Percentiles rank a stretch among this genome's conserved stretches.
These are phyloP conservation scores for Cordia subcordata DNA, from an alignment of 257 asterid genomes.

Conservation along the genomic window DNA sequence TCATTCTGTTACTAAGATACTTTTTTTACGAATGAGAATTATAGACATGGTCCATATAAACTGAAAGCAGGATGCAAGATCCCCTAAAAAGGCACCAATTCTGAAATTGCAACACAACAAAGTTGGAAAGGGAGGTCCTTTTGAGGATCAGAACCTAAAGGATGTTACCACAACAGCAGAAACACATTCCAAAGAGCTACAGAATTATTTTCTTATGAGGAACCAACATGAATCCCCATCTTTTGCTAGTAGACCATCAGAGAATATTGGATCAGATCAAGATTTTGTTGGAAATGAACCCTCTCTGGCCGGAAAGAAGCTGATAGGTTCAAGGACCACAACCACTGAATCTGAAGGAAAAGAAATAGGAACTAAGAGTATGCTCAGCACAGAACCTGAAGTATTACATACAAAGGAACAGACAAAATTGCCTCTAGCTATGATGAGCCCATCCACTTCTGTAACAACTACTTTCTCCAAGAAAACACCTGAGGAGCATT, in stretches of 20 bases:
- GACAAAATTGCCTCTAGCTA: constrained; percentile 13
- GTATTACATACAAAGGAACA: constrained; percentile 10
- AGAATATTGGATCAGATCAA: constrained; percentile 16
- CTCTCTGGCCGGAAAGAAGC: constrained; percentile 9
- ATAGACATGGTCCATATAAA: constrained; percentile 12
- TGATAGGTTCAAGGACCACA: constrained; percentile 15
- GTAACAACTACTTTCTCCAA: constrained; percentile 39
- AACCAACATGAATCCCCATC: constrained; percentile 19
- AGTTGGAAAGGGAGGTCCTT: constrained; percentile 30
- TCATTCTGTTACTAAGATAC: constrained; percentile 10
- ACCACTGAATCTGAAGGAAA: constrained; percentile 13
- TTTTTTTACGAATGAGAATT: constrained; percentile 13
- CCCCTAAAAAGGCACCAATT: constrained; percentile 33
- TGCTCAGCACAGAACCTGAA: constrained; percentile 8
- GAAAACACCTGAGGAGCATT: constrained; percentile 29
- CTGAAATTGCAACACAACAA: constrained; percentile 40
- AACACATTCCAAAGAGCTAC: constrained; percentile 11
- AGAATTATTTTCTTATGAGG: constrained; percentile 17
- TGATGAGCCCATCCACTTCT: constrained; percentile 28
- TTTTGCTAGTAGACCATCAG: constrained; percentile 14
- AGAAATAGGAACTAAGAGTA: constrained; percentile 12
- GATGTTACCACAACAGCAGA: constrained; percentile 20
- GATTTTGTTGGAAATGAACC: constrained; percentile 7
- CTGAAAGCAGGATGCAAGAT: constrained; percentile 46
- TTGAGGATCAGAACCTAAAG: constrained; percentile 21